phyloP scores from a whole-genome alignment of 192 early-diverging fungal genomes.

The Gaertneriomyces sp. region DNA sequence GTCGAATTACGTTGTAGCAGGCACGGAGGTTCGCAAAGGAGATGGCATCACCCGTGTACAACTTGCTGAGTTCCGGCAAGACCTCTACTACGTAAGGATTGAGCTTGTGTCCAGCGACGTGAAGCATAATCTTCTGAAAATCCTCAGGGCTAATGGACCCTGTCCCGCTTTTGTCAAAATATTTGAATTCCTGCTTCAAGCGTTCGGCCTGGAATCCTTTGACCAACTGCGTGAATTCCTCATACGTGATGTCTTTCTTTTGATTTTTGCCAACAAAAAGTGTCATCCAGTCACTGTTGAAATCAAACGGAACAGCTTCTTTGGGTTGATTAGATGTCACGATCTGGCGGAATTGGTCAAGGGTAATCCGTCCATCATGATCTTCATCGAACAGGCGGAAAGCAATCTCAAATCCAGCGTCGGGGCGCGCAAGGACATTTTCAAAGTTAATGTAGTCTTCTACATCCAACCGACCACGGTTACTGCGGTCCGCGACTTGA shows the following conservation, averaged over 20 bases:
- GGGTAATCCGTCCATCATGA: conserved; percentile 57
- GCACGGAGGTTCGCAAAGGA: conserved; percentile 57
- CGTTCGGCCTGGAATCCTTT: conserved; percentile 69
- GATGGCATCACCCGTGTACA: conserved; percentile 59
- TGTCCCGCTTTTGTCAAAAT: conserved; percentile 60
- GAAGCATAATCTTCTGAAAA: conserved; percentile 59
- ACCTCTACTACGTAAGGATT: conserved; percentile 61
- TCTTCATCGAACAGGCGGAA: conserved; percentile 63
- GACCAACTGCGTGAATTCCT: conserved; percentile 68
- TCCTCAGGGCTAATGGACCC: conserved; percentile 59
- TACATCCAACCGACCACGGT: conserved; percentile 6
- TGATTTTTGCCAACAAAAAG: conserved; percentile 60
- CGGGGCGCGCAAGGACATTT: conserved; percentile 56
- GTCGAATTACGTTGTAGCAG: conserved; percentile 31
- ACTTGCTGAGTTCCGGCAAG: conserved; percentile 56
- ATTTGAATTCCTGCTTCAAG: conserved; percentile 67
- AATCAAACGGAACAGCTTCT: conserved; percentile 65
- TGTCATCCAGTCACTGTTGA: conserved; percentile 70
- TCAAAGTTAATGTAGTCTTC: conserved; percentile 66
- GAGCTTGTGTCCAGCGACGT: conserved; percentile 63
- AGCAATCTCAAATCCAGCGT: conserved; percentile 72
- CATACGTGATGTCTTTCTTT: conserved; percentile 59
- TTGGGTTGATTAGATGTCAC: conserved; percentile 46
- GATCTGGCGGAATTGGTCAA: conserved; percentile 67
- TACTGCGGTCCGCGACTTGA: conserved; percentile 51